Evolutionary conservation across 331 rosid species (phyloP), one percentile per base, ranked within the genome.

Genomic region (Malus hybrid): DNA sequence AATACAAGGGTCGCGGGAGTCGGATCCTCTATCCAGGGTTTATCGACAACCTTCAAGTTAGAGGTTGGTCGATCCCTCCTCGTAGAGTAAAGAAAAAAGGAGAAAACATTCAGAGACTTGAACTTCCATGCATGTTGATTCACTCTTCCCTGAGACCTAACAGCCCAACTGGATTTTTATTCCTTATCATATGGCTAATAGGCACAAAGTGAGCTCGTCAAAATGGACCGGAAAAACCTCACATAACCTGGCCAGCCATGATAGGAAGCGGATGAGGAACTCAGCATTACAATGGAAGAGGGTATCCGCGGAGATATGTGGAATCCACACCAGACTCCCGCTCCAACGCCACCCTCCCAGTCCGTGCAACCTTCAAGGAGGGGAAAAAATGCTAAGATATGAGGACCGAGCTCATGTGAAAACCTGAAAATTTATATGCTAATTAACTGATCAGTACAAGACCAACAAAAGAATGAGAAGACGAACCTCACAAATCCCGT

Each of bases 251-350:
- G 52, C 34, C 32, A 52, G 64, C 69, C 82, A 31, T 65, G 20
- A 19, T 24, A 70, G 16, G 55, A 68, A 19, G 39, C 66, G 14
- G 39, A 42, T 31, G 63, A 65, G 56, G 20, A 19, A 59, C 34
- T 32, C 34, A 48, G 65, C 20, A 60, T 72, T 80, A 82, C 65
- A 82, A 39, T 28, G 90, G 86, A 79, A 87, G 88, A 13, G 90
- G 32, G 63, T 84, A 87, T 10, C 90, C 90, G 15, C 90, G 90
- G n/a, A 87, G 88, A 66, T 31, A 80, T 2, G 88, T 77, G 34
- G 90, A 87, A 74, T 87, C 90, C n/a, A 87, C 90, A 18, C 90
- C 90, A 0, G 90, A 87, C 56, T 84, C 90, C 56, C 90, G 81
- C 44, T 55, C 85, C 73, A 84, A 60, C 24, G 86, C 87, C 76